These are phyloP conservation scores for Talaromyces thailandensis DNA, from an alignment of 495 filamentous ascomycete species.

Conservation along the genomic window DNA sequence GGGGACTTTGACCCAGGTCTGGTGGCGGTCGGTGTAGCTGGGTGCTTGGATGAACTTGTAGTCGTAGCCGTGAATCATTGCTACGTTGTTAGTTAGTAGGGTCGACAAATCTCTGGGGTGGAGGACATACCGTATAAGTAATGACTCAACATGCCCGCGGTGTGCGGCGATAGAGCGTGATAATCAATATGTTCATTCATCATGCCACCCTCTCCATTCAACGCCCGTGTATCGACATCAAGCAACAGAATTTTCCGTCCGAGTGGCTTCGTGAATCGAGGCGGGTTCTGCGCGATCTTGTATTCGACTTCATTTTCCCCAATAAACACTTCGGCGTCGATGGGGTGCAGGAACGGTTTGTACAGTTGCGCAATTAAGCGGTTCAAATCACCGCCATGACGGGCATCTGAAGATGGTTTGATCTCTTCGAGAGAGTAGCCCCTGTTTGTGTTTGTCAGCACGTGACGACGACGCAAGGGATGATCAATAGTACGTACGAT, in stretches of 20 bases:
- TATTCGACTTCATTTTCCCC: background rate
- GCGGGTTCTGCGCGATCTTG: slow-evolving; percentile 1
- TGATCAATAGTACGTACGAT: background rate
- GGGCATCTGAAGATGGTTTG: background rate
- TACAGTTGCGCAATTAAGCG: slow-evolving; percentile 2
- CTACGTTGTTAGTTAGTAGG: too few species aligned
- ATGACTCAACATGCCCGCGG: slow-evolving; percentile 30
- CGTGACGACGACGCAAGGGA: slow-evolving; percentile 4
- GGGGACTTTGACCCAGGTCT: slow-evolving; percentile 42
- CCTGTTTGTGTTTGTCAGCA: background rate
- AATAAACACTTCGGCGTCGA: background rate
- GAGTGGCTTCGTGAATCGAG: slow-evolving; percentile 14
- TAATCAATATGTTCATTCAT: slow-evolving; percentile 17
- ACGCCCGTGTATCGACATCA: slow-evolving; percentile 29
- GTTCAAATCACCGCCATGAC: background rate
- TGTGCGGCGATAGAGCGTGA: slow-evolving; percentile 11
- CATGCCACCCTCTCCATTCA: slow-evolving; percentile 18
- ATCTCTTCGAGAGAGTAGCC: background rate
- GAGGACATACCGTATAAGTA: slow-evolving; percentile 28
- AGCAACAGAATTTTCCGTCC: slow-evolving; percentile 28
- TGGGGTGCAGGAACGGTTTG: slow-evolving; percentile 5
- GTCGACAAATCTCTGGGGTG: too few species aligned
- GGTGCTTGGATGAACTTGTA: slow-evolving; percentile 38
- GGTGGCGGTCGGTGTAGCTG: slow-evolving; percentile 13
- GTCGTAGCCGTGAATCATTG: slow-evolving; percentile 43